Conservation (phyloP, 257 asterid genomes). For the Petunia secreta region DNA sequence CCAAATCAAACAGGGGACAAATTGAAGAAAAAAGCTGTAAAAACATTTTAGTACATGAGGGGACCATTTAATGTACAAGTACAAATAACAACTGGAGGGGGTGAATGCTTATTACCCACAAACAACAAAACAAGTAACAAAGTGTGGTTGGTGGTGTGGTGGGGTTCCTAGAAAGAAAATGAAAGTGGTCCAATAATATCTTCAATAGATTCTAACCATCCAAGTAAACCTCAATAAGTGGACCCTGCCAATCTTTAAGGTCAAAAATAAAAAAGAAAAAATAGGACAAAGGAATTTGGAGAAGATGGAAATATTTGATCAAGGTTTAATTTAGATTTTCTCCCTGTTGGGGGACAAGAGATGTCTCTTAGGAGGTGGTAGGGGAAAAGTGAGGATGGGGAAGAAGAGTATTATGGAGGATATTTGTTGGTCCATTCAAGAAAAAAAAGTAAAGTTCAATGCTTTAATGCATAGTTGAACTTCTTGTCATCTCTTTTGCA, state of each 20-base stretch:
- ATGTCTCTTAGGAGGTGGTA: slow-evolving; percentile 29
- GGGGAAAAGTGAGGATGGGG: not conserved
- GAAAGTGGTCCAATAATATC: slow-evolving; percentile 20
- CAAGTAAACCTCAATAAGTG: slow-evolving; percentile 8
- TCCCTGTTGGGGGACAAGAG: slow-evolving; percentile 76
- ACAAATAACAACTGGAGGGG: not conserved
- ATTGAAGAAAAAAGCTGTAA: slow-evolving; percentile 20
- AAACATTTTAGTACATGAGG: not conserved
- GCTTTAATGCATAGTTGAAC: slow-evolving; percentile 22
- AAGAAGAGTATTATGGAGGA: not conserved
- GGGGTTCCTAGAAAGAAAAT: slow-evolving; percentile 14
- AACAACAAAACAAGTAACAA: slow-evolving; percentile 11
- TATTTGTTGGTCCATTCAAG: slow-evolving; percentile 8
- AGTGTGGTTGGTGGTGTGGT: not conserved
- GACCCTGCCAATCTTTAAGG: not conserved
- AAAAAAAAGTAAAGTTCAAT: slow-evolving; percentile 4
- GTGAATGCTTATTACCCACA: not conserved
- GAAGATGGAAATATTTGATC: slow-evolving; percentile 26
- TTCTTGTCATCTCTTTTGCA: slow-evolving; percentile 9
- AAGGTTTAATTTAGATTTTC: slow-evolving; percentile 47
- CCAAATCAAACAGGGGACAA: slow-evolving; percentile 13
- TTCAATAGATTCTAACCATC: not conserved
- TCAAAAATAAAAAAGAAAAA: not conserved
- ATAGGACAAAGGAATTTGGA: slow-evolving; percentile 7
- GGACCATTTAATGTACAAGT: not conserved